Percentiles rank a stretch among this genome's conserved stretches.
phyloP scores from a whole-genome alignment of 441 rosid genomes.

The Pelargonium exstipulatum region DNA sequence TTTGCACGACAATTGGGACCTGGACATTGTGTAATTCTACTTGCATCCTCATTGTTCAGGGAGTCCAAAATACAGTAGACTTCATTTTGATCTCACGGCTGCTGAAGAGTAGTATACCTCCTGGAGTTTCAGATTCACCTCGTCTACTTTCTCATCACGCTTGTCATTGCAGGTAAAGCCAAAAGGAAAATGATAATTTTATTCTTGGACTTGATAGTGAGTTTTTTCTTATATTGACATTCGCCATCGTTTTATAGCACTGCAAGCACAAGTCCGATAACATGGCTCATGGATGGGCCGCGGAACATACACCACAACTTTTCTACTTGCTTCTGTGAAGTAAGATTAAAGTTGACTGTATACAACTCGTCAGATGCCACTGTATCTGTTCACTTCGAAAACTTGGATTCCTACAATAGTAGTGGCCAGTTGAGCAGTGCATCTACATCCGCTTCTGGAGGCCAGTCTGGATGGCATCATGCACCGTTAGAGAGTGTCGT shows the following conservation, averaged over 20 bases:
- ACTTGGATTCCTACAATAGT: constrained; percentile 35
- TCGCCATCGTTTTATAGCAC: constrained; percentile 31
- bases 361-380: constrained; percentile 58
- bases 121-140: constrained; percentile 38
- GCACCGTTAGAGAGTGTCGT: constrained; percentile 41
- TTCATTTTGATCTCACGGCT: constrained; percentile 59
- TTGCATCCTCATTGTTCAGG: constrained; percentile 44
- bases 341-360: constrained; percentile 60
- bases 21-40: constrained; percentile 5
- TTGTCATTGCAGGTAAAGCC: constrained; percentile 70
- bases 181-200: not conserved
- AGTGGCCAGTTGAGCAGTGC: constrained; percentile 28
- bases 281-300: constrained; percentile 77
- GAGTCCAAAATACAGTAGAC: constrained; percentile 47
- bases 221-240: not conserved
- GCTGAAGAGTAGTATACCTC: constrained; percentile 29
- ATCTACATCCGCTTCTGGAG: constrained; percentile 31
- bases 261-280: constrained; percentile 47
- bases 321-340: constrained; percentile 50
- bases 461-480: constrained; percentile 66
- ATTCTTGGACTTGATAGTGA: not conserved
- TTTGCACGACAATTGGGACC: constrained; percentile 7
- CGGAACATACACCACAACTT: constrained; percentile 54
- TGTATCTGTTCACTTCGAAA: constrained; percentile 45
- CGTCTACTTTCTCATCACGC: constrained; percentile 64